Percentiles rank a stretch among this genome's conserved stretches.
phyloP scores from a whole-genome alignment of 2,329 filamentous ascomycete species.

The Epicoccum sorghinum region DNA sequence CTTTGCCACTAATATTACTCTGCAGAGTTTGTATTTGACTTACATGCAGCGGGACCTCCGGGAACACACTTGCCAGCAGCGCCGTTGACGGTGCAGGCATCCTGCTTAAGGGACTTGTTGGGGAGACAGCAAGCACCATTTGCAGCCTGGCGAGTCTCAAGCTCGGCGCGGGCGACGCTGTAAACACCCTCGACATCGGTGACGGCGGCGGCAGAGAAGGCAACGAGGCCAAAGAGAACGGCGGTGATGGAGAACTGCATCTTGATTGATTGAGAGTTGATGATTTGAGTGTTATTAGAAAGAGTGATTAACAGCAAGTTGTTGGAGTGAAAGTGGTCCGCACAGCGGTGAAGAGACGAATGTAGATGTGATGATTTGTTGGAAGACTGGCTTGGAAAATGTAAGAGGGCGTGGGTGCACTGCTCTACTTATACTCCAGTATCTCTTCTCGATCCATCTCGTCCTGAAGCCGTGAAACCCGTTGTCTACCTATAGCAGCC shows the following conservation, averaged over 20 bases:
- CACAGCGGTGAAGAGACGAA: slow-evolving; percentile 22
- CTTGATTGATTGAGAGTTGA: background rate
- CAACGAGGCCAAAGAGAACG: slow-evolving; percentile 25
- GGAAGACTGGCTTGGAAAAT: slow-evolving; percentile 21
- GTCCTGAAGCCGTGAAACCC: background rate
- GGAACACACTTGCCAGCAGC: slow-evolving; percentile 26
- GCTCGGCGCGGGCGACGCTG: slow-evolving; percentile 12
- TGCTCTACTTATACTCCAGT: background rate
- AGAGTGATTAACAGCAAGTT: slow-evolving; percentile 5
- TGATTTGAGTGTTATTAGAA: background rate
- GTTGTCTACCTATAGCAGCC: background rate
- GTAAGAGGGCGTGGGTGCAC: background rate
- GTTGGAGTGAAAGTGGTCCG: slow-evolving; percentile 23
- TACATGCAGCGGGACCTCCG: slow-evolving; percentile 17
- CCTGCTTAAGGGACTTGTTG: slow-evolving; percentile 20
- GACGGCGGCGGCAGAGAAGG: slow-evolving; percentile 24
- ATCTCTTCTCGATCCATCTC: background rate
- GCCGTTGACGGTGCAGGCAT: slow-evolving; percentile 25
- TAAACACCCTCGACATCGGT: slow-evolving; percentile 24
- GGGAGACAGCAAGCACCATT: slow-evolving; percentile 25
- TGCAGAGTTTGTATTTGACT: background rate
- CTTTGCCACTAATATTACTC: background rate
- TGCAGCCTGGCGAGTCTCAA: slow-evolving; percentile 21
- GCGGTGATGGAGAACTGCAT: background rate
- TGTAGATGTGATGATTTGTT: slow-evolving; percentile 17